Evolutionary conservation across 331 rosid species (phyloP), one percentile per base, ranked within the genome.

Genomic region (Quercus tomentella): DNA sequence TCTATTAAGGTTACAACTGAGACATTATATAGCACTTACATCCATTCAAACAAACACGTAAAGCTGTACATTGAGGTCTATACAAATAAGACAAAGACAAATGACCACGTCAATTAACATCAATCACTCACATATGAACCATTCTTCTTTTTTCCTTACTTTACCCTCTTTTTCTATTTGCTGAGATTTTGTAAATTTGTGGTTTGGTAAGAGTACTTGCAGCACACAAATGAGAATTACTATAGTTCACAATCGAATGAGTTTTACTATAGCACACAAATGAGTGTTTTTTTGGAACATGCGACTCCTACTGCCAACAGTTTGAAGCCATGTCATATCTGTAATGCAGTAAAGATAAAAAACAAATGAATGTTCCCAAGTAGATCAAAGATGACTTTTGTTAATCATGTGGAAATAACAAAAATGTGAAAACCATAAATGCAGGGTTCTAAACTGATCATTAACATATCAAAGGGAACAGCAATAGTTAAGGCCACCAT

Each of bases 251-350:
- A 95, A 60, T 75, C 54, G 74, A 61, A 95, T 84, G 94, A 85
- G 75, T 84, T 65, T 28, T 28, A 28, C 30, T 28, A 28, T 28
- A 28, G 30, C 3, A 2, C 30, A 28, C 30, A 28, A 28, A 58
- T 70, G 56, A n/a, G 86, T 1, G 92, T 26, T 26, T 26, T n/a
- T 26, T 26, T 26, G 28, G 28, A 2, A 26, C 28, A 26, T 26
- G 28, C 3, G 28, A 65, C 77, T 92, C 98, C 28, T 80, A 83
- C 30, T 63, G 17, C 97, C 97, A 93, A 3, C 75, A 82, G 73
- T 89, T 93, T 56, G 81, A 91, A 72, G 87, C 82, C 88, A 92
- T 83, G 41, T 87, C 92, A 55, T 88, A 94, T 78, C 98, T 94
- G 91, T 84, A 76, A 72, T 16, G 51, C 77, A 67, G 22, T 14